Base-by-base conservation (phyloP, 139 green algal species). In the Chlorokybus atmophyticus region DNA sequence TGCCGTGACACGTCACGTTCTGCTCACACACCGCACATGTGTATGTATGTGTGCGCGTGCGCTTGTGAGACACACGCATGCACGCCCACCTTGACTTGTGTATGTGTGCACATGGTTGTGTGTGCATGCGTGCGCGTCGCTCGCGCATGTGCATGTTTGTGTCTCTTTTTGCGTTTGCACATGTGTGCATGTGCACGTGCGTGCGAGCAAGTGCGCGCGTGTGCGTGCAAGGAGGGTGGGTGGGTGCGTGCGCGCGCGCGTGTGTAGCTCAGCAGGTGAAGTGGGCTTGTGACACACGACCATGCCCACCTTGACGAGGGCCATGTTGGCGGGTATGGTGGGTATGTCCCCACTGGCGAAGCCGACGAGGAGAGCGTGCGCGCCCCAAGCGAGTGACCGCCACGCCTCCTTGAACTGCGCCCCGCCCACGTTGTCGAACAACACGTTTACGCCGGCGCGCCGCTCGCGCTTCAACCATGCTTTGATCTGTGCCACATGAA, bases 401-500 rank as follows among this genome's bases (percentile, higher is more conserved):
- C 93, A 59, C 0, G 74, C 60, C 29, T 87, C 78, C 1, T 56
- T 62, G 49, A 93, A 82, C 2, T 70, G 39, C 0, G 30, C 10
- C 10, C 86, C 86, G 10, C 86, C 86, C 38, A 94, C 85, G 1
- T 75, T 73, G 66, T 94, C 86, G 63, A 88, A 83, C 26, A 94
- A 62, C 0, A 87, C 74, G 55, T 94, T 59, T 2, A 90, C 75
- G 21, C 86, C 84, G 39, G 24, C 21, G 32, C 3, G 1, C 5
- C 4, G 19, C 32, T 2, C 10, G 3, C 10, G 21, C 26, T 4
- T 39, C 19, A 52, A 28, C 4, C 19, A 57, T 10, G 35, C 35
- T 14, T 44, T 44, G 10, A 44, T 14, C 35, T 44, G 35, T n/a
- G n/a, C n/a, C n/a, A n/a, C n/a, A n/a, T n/a, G n/a, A n/a, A n/a